Evolutionary conservation across 192 early-diverging fungal genomes (phyloP), one percentile per base, ranked within the genome.

Genomic region (Pilobolus umbonatus): DNA sequence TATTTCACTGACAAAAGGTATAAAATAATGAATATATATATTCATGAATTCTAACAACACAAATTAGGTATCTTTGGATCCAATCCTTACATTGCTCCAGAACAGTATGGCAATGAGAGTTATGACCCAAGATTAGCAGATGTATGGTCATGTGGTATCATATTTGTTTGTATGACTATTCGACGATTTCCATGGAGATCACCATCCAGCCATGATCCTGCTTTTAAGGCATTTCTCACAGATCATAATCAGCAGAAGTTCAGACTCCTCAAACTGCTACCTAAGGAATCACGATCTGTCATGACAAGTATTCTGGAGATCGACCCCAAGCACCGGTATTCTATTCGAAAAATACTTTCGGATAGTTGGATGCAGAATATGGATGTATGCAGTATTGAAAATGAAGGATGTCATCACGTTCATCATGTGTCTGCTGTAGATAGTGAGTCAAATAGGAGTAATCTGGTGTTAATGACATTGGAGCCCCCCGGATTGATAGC

Each of bases 71-170:
- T 91, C n/a, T 89, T 80, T 61, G 96, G 96, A 5, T 91, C 88
- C 9, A 94, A 94, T 39, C 96, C 96, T 6, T 98, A 96, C 75
- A 98, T 98, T 77, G 93, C 92, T 0, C 95, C 96, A 30, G 96
- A 97, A 64, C 76, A 82, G 21, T 87, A 89, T 60, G 64, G 62
- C 22, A 76, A 78, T 5, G 67, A 74, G 21, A 83, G 82, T 31
- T 94, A 98, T 65, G 91, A 94, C 58, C 84, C 87, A 21, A 86
- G 89, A 50, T 65, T 75, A 11, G 85, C 91, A 2, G 95, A 98
- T 74, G 72, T 98, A 26, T 98, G 95, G 95, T 86, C 88, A 11
- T 60, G 84, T 28, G 95, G 92, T 30, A 91, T 98, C 54, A 95
- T 96, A 57, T 93, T 87, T 77, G 80, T 88, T 52, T 87, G 86